Evolutionary conservation across 169 alveolate species (phyloP).

Genomic region (Plasmodium vivax): DNA sequence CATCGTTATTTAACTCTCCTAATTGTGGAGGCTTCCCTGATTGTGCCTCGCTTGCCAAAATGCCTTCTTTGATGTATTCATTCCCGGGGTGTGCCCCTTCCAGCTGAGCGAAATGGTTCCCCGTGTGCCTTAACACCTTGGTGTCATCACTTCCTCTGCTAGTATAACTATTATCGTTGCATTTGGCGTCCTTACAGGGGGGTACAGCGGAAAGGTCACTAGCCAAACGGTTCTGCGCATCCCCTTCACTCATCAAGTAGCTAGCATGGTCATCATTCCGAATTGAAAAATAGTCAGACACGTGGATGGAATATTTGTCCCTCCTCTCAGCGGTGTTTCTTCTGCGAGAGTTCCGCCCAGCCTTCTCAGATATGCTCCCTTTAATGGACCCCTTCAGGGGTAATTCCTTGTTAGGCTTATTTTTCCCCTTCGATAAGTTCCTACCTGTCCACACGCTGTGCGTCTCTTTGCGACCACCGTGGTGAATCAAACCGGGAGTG

Average conservation of each 20-base stretch:
- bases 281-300: constrained; percentile 26
- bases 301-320: constrained; percentile 1
- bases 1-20: background rate
- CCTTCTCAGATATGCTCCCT: background rate
- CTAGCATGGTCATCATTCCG: constrained; percentile 35
- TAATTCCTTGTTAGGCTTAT: background rate
- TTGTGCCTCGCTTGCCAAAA: background rate
- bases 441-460: background rate
- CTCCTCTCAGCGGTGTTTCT: constrained; percentile 2
- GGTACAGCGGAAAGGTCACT: background rate
- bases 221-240: background rate
- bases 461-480: background rate
- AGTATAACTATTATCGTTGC: background rate
- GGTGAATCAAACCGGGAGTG: background rate
- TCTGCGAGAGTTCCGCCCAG: background rate
- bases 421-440: background rate
- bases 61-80: background rate
- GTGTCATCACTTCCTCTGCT: background rate
- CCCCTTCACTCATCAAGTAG: background rate
- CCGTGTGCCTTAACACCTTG: background rate
- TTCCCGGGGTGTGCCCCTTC: background rate
- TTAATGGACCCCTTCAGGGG: background rate
- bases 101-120: background rate
- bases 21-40: background rate
- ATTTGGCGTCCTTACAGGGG: background rate